Evolutionary conservation across 805 yeast genomes (phyloP).

Genomic region (Clavispora santaluciae): DNA sequence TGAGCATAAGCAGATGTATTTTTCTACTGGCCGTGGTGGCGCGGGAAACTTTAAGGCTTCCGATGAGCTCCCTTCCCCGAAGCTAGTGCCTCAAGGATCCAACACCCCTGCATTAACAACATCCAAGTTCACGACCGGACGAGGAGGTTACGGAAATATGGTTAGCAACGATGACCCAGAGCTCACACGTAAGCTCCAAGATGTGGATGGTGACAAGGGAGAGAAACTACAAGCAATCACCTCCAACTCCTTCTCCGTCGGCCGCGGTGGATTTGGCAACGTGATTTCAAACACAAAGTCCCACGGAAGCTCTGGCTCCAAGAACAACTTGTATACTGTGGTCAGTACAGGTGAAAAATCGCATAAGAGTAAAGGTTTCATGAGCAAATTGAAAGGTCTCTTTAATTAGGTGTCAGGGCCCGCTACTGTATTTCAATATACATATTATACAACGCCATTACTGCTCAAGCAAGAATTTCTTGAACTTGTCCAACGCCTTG

Average conservation of each 20-base stretch:
- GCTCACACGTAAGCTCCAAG: slow-evolving; percentile 59
- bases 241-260: slow-evolving; percentile 47
- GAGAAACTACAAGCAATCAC: slow-evolving; percentile 38
- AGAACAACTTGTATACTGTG: slow-evolving; percentile 30
- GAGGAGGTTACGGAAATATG: slow-evolving; percentile 82
- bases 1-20: slow-evolving; percentile 31
- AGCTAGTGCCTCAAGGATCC: slow-evolving; percentile 53
- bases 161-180: slow-evolving; percentile 54
- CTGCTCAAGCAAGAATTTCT: slow-evolving; percentile 40
- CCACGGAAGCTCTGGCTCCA: slow-evolving; percentile 16
- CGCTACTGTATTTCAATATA: neutral
- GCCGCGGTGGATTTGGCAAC: slow-evolving; percentile 67
- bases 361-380: slow-evolving; percentile 25
- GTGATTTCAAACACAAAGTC: slow-evolving; percentile 36
- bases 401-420: slow-evolving; percentile 18
- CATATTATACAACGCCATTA: neutral
- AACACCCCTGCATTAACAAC: slow-evolving; percentile 56
- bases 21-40: slow-evolving; percentile 78
- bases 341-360: slow-evolving; percentile 30
- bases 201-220: slow-evolving; percentile 42
- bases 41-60: slow-evolving; percentile 60
- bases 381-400: slow-evolving; percentile 42
- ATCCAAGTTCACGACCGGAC: slow-evolving; percentile 61
- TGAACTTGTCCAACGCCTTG: slow-evolving; percentile 72
- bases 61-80: slow-evolving; percentile 45